phyloP scores from a whole-genome alignment of 371 early-diverging fungal species.

The Batkoa obscura region DNA sequence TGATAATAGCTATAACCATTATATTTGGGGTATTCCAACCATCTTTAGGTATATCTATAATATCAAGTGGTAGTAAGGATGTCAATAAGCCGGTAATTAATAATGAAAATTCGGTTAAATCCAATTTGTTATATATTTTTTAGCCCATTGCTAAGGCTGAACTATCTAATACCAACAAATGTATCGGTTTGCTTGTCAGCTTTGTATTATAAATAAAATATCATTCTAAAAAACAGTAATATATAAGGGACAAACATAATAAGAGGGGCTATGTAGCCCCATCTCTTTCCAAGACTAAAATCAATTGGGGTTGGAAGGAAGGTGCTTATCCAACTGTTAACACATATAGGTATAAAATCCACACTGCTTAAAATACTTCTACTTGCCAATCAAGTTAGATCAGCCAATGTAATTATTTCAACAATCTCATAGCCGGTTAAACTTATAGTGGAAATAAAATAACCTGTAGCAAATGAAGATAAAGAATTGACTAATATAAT shows the following conservation, averaged over 20 bases:
- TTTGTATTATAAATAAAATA: background rate
- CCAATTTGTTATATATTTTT: background rate
- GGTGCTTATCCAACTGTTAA: background rate
- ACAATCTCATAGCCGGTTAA: background rate
- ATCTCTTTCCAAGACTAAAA: background rate
- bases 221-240: background rate
- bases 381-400: background rate
- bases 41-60: background rate
- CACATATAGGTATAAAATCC: background rate
- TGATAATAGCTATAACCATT: background rate
- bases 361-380: background rate
- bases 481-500: background rate
- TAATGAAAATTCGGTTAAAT: background rate
- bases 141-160: background rate
- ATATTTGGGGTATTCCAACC: background rate
- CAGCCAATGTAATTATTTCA: background rate
- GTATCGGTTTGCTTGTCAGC: background rate
- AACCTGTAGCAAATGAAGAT: background rate
- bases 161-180: background rate
- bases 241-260: background rate
- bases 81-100: background rate
- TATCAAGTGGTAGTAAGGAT: background rate
- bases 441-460: background rate
- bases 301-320: background rate
- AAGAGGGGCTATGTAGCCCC: background rate